These are phyloP conservation scores for Pistacia atlantica DNA, from an alignment of 345 rosid genomes.

Conservation along the genomic window DNA sequence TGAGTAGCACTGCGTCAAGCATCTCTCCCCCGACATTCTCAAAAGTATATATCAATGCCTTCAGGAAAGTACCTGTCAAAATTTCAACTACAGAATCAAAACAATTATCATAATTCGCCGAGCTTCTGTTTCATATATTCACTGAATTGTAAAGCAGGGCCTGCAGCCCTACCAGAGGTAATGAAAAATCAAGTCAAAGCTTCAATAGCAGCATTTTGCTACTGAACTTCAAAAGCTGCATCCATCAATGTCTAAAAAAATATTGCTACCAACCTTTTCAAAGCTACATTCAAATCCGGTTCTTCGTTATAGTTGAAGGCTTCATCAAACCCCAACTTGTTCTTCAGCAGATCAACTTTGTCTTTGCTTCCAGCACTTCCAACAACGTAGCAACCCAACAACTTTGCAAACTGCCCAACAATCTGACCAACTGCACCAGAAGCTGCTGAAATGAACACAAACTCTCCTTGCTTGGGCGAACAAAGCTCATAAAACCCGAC, in stretches of 20 bases:
- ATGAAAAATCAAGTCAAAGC: neutral
- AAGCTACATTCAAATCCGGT: slow-evolving; percentile 21
- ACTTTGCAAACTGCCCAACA: slow-evolving; percentile 13
- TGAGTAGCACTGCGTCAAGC: slow-evolving; percentile 11
- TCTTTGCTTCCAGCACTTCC: slow-evolving; percentile 11
- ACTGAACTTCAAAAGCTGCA: neutral
- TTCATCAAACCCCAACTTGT: slow-evolving; percentile 34
- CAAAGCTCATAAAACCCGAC: slow-evolving; percentile 5
- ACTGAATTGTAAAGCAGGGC: too few relatives aligned
- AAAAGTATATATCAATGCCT: slow-evolving; percentile 16
- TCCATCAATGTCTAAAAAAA: neutral
- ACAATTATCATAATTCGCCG: too few relatives aligned
- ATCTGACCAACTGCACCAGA: slow-evolving; percentile 17
- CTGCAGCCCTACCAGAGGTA: too few relatives aligned
- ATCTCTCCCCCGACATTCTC: slow-evolving; percentile 5
- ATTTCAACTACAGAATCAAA: too few relatives aligned
- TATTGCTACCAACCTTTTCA: slow-evolving; percentile 31
- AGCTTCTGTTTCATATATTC: too few relatives aligned
- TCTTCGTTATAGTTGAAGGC: slow-evolving; percentile 45
- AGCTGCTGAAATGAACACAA: slow-evolving; percentile 11
- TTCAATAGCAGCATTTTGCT: neutral
- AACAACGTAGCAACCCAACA: slow-evolving; percentile 17
- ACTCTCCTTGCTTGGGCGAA: neutral
- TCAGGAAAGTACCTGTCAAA: neutral
- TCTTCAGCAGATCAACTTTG: slow-evolving; percentile 34